These are phyloP conservation scores for Prunus mira DNA, from an alignment of 306 rosid species.

Conservation along the genomic window DNA sequence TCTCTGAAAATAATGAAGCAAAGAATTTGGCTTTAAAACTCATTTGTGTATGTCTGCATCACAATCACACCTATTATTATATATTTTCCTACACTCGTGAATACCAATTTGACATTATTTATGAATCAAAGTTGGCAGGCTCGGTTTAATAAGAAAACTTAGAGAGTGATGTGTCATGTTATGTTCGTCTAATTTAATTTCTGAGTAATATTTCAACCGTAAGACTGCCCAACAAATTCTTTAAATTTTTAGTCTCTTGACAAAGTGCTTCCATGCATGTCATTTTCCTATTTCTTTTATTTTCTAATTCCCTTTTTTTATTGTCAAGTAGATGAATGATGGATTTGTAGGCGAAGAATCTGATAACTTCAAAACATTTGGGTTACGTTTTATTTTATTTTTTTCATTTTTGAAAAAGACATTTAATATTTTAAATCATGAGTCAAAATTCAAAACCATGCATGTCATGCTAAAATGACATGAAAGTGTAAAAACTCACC, in stretches of 20 bases:
- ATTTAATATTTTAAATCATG: neutral
- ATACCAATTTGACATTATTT: neutral
- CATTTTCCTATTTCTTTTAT: neutral
- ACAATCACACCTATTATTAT: no score
- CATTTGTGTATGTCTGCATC: no score
- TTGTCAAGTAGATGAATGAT: no score
- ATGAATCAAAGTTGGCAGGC: neutral
- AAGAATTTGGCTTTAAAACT: no score
- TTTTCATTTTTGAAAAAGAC: neutral
- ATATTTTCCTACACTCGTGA: neutral
- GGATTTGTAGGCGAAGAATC: no score
- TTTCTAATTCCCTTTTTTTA: no score
- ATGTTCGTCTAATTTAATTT: neutral
- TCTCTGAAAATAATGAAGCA: no score
- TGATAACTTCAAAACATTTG: no score
- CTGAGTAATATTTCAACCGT: neutral
- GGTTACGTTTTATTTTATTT: no score
- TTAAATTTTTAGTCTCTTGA: neutral
- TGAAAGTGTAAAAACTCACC: no score
- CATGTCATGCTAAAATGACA: no score
- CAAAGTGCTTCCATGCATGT: constrained; percentile 1
- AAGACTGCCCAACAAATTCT: neutral
- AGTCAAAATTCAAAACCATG: neutral
- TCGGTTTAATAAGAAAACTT: neutral
- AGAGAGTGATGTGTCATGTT: neutral